Evolutionary conservation across 2,329 filamentous ascomycete genomes (phyloP).

Genomic region (Fusarium nygamai): DNA sequence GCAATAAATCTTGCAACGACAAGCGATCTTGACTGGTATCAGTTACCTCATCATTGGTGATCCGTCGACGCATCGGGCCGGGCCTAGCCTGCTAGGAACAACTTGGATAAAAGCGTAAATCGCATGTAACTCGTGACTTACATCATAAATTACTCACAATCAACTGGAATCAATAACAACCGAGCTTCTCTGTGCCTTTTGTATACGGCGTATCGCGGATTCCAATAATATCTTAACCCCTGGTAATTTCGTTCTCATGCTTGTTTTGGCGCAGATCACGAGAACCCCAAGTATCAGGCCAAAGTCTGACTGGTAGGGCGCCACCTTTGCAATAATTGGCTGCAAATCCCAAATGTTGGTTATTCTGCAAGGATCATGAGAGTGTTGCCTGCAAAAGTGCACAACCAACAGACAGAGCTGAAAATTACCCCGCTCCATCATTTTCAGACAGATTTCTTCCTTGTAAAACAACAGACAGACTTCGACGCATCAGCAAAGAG

Average conservation of each 20-base stretch:
- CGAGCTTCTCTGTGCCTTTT: too few relatives aligned
- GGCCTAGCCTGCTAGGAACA: not conserved
- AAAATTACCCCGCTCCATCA: not conserved
- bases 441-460: too few relatives aligned
- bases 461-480: fast-evolving
- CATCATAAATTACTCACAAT: too few relatives aligned
- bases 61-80: not conserved
- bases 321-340: not conserved
- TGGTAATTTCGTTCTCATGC: too few relatives aligned
- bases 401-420: not conserved
- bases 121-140: too few relatives aligned
- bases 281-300: not conserved
- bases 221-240: too few relatives aligned
- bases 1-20: not conserved
- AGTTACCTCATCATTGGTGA: not conserved
- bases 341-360: not conserved
- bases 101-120: not conserved
- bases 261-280: too few relatives aligned
- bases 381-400: not conserved
- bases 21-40: not conserved
- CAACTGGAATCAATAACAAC: too few relatives aligned
- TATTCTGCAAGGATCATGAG: not conserved
- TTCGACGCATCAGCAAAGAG: not conserved
- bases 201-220: too few relatives aligned
- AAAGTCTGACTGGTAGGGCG: too few relatives aligned